Percentiles rank a stretch among this genome's conserved stretches.
These are phyloP conservation scores for Ustilago tritici DNA, from an alignment of 1,284 basidiomycete species.

Conservation along the genomic window DNA sequence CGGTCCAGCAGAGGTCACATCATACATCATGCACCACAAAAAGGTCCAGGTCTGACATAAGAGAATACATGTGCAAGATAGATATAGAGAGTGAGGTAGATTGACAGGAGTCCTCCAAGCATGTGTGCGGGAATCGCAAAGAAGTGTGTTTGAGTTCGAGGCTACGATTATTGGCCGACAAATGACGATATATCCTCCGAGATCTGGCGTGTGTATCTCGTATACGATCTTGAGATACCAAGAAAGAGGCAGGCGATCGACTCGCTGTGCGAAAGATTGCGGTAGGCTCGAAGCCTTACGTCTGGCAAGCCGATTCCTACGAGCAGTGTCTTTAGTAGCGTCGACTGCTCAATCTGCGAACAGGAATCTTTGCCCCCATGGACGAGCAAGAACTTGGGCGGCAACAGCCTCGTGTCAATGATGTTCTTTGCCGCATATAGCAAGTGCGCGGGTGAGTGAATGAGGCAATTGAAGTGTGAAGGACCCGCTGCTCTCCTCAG, in stretches of 20 bases:
- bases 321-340: constrained; percentile 70
- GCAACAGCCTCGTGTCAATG: constrained; percentile 68
- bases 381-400: constrained; percentile 69
- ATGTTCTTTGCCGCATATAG: constrained; percentile 70
- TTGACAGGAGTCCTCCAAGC: background rate
- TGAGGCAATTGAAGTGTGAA: constrained; percentile 69
- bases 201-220: constrained; percentile 69
- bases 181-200: constrained; percentile 56
- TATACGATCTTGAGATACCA: constrained; percentile 61
- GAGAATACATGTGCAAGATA: constrained; percentile 1
- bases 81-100: background rate
- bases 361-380: constrained; percentile 71
- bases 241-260: constrained; percentile 63
- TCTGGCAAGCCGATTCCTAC: constrained; percentile 70
- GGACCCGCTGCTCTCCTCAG: constrained; percentile 69
- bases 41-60: background rate
- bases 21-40: background rate
- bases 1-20: background rate
- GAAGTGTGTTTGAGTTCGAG: background rate
- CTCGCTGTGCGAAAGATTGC: constrained; percentile 69
- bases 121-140: background rate
- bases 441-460: constrained; percentile 70
- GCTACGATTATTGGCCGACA: constrained; percentile 30
- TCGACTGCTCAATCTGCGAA: constrained; percentile 67
- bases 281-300: constrained; percentile 68